Percentiles rank a stretch among this genome's conserved stretches.
These are phyloP conservation scores for Pythium periplocum DNA, from an alignment of 352 stramenopile genomes.

Conservation along the genomic window DNA sequence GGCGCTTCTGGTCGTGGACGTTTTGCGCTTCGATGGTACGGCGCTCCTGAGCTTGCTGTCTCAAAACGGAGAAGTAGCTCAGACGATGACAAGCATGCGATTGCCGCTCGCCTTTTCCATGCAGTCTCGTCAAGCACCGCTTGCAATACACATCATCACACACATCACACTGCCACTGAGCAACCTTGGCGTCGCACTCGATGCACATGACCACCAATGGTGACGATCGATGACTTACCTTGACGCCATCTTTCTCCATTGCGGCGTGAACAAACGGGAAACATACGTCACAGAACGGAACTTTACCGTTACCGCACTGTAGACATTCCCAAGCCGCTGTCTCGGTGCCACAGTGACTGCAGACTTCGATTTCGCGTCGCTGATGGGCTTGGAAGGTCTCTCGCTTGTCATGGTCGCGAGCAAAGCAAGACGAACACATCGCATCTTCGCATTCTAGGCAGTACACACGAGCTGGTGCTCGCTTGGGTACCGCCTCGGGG, in stretches of 20 bases:
- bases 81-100: conserved; percentile 47
- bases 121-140: conserved; percentile 44
- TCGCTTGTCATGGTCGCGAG: conserved; percentile 49
- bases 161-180: conserved; percentile 59
- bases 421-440: conserved; percentile 61
- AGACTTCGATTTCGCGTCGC: conserved; percentile 29
- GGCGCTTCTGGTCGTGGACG: conserved; percentile 23
- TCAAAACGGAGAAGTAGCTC: conserved; percentile 65
- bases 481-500: conserved; percentile 9
- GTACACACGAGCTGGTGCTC: conserved; percentile 42
- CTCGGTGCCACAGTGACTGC: conserved; percentile 42
- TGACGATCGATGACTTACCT: conserved; percentile 29
- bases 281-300: conserved; percentile 64
- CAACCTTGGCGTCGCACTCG: conserved; percentile 46
- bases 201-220: conserved; percentile 59
- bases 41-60: conserved; percentile 38
- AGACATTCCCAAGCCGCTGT: conserved; percentile 63
- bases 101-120: conserved; percentile 55
- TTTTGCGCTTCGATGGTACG: conserved; percentile 27
- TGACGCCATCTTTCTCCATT: not conserved
- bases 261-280: conserved; percentile 45
- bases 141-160: conserved; percentile 71
- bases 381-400: conserved; percentile 40
- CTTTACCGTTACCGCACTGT: conserved; percentile 54
- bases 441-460: conserved; percentile 67